phyloP scores from a whole-genome alignment of 1,139 yeast genomes.

The Yamadazyma buinensis region DNA sequence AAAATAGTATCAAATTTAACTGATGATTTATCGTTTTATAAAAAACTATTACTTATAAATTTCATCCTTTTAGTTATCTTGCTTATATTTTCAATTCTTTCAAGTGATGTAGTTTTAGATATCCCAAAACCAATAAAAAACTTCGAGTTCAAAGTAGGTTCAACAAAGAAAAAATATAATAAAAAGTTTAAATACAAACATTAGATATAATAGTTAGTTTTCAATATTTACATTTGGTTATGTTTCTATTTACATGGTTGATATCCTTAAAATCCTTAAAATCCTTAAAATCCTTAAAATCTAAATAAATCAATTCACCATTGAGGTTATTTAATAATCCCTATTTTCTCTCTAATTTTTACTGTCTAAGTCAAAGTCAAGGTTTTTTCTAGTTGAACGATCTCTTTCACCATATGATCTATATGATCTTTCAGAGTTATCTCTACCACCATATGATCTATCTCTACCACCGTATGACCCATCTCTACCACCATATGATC shows the following conservation, averaged over 20 bases:
- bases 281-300: too few species aligned
- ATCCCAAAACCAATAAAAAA: slow-evolving; percentile 4
- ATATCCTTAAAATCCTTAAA: too few species aligned
- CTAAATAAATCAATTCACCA: too few species aligned
- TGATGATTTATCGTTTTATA: slow-evolving; percentile 15
- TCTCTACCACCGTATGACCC: slow-evolving; percentile 16
- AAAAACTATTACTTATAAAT: slow-evolving; percentile 12
- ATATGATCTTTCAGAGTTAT: too few species aligned
- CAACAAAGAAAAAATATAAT: slow-evolving; percentile 14
- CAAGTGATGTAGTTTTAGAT: slow-evolving; percentile 43
- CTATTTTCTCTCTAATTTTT: too few species aligned
- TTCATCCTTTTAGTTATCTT: slow-evolving; percentile 19
- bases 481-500: too few species aligned
- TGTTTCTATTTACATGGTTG: too few species aligned
- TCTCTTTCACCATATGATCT: slow-evolving; percentile 1
- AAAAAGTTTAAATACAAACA: slow-evolving; percentile 8
- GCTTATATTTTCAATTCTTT: slow-evolving; percentile 55
- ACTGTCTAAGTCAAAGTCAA: too few species aligned
- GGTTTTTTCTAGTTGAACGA: too few species aligned
- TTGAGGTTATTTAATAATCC: too few species aligned
- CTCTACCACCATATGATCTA: slow-evolving; percentile 17
- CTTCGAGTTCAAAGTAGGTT: slow-evolving; percentile 12
- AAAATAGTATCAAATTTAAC: slow-evolving; percentile 9
- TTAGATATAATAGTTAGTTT: too few species aligned
- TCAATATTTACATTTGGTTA: too few species aligned